These are phyloP conservation scores for Plenodomus lindquistii DNA, from an alignment of 2,329 filamentous ascomycete genomes.

Conservation along the genomic window DNA sequence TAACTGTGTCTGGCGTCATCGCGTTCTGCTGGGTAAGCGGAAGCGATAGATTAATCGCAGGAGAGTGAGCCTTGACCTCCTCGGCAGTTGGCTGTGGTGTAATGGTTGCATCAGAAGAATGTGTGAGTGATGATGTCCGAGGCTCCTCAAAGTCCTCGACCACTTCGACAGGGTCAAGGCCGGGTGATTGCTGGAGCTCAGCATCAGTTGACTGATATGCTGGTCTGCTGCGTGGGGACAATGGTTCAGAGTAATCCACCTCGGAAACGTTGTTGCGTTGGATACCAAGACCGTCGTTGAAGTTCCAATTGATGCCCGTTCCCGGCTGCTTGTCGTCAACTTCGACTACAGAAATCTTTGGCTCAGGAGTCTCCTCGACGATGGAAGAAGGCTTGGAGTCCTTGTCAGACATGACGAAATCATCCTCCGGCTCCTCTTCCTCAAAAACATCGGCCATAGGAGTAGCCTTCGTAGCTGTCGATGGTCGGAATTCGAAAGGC, in stretches of 20 bases:
- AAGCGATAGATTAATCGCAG: constrained; percentile 43
- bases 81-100: constrained; percentile 39
- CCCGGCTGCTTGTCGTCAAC: constrained; percentile 45
- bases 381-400: constrained; percentile 12
- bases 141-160: constrained; percentile 54
- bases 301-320: constrained; percentile 50
- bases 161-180: constrained; percentile 47
- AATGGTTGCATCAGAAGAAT: constrained; percentile 55
- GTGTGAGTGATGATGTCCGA: constrained; percentile 53
- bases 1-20: constrained; percentile 68
- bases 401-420: constrained; percentile 33
- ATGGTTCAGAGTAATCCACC: constrained; percentile 10
- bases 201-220: constrained; percentile 10
- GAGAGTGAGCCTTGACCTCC: constrained; percentile 41
- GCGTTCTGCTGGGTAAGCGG: constrained; percentile 52
- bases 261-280: constrained; percentile 22
- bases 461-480: constrained; percentile 62
- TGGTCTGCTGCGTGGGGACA: constrained; percentile 31
- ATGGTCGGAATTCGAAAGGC: constrained; percentile 65
- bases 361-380: constrained; percentile 40
- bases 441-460: constrained; percentile 88
- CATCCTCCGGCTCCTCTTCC: constrained; percentile 71
- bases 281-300: constrained; percentile 46
- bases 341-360: constrained; percentile 53
- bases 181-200: constrained; percentile 12